A percentile compares a stretch with the other conserved stretches of the same genome.
phyloP scores from a whole-genome alignment of 305 asterid genomes.

The Fraxinus ornus region DNA sequence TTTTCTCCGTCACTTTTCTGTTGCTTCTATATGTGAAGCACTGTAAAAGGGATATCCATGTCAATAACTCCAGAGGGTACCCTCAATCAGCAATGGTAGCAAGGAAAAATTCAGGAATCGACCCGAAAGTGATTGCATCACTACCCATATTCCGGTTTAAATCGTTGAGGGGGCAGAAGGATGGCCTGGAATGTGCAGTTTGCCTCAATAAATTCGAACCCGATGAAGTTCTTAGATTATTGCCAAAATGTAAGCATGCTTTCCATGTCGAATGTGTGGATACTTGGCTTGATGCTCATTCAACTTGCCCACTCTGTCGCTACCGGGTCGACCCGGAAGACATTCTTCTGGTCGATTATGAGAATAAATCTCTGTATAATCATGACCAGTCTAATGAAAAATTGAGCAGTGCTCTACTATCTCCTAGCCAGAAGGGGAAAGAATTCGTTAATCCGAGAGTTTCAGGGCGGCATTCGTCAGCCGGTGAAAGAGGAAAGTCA shows the following conservation, averaged over 20 bases:
- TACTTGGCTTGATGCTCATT: conserved; percentile 89
- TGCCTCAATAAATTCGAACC: conserved; percentile 62
- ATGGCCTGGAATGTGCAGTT: conserved; percentile 76
- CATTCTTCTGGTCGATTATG: conserved; percentile 44
- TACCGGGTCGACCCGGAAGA: conserved; percentile 84
- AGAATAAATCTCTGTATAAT: conserved; percentile 21
- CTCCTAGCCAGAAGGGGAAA: background rate
- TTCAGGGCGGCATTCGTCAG: conserved; percentile 63
- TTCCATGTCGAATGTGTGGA: conserved; percentile 91
- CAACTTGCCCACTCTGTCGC: conserved; percentile 88
- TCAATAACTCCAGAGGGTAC: too few relatives aligned
- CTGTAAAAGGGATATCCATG: too few relatives aligned
- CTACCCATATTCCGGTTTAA: too few relatives aligned
- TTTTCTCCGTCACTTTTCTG: too few relatives aligned
- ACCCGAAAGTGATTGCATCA: too few relatives aligned
- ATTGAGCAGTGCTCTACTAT: background rate
- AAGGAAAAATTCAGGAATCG: too few relatives aligned
- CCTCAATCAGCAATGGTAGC: too few relatives aligned
- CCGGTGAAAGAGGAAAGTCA: conserved; percentile 44
- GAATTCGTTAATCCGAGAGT: conserved; percentile 24
- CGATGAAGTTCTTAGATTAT: conserved; percentile 53
- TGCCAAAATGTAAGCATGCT: conserved; percentile 88
- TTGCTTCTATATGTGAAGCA: too few relatives aligned
- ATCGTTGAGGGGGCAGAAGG: too few relatives aligned
- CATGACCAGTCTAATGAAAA: conserved; percentile 3